Evolutionary conservation across 2,329 filamentous ascomycete genomes (phyloP).

Genomic region (Colletotrichum sp.): DNA sequence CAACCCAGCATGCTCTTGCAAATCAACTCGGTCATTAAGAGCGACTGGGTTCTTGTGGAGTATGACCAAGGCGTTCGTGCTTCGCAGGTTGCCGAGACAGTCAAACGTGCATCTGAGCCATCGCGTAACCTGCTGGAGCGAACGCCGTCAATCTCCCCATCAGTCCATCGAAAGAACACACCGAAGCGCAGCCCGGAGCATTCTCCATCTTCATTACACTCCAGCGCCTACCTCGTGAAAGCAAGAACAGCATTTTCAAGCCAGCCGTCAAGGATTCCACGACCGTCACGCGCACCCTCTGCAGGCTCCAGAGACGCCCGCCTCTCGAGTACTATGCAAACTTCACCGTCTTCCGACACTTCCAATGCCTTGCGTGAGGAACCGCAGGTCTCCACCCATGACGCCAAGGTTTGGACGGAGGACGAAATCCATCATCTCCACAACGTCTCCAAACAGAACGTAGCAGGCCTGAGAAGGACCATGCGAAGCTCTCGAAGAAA

Average conservation of each 20-base stretch:
- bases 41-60: neutral
- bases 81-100: neutral
- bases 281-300: neutral
- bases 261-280: neutral
- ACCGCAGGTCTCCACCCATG: neutral
- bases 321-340: neutral
- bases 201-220: neutral
- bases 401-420: neutral
- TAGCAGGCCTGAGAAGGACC: neutral
- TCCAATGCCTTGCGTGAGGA: neutral
- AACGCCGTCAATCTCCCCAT: neutral
- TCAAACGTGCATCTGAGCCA: neutral
- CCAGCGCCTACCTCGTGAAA: neutral
- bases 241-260: neutral
- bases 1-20: neutral
- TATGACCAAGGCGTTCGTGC: neutral
- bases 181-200: neutral
- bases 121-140: neutral
- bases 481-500: neutral
- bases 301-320: neutral
- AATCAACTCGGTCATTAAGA: neutral
- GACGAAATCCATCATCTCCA: neutral
- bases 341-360: neutral
- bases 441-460: neutral
- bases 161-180: neutral